A percentile compares a stretch with the other conserved stretches of the same genome.
Evolutionary conservation across 495 filamentous ascomycete species (phyloP).

Genomic region (Penicillium pulvis): DNA sequence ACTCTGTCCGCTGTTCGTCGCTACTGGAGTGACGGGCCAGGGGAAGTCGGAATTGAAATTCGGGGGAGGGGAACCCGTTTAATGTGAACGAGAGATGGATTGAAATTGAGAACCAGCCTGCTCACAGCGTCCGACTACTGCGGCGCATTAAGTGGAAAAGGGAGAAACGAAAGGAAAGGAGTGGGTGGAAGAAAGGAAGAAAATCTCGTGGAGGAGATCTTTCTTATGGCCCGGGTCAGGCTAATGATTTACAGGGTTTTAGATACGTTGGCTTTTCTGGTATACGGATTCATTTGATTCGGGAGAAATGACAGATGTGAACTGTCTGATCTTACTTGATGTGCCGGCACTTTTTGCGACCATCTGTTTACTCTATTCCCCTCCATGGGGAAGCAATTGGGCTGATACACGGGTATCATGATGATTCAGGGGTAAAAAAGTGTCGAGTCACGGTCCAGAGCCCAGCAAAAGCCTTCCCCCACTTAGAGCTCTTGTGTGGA

Average conservation of each 20-base stretch:
- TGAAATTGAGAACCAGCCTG: conserved; percentile 39
- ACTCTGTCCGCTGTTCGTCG: conserved; percentile 13
- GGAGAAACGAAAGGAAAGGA: conserved; percentile 24
- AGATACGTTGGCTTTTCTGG: neutral
- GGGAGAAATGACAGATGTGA: neutral
- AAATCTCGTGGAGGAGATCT: conserved; percentile 13
- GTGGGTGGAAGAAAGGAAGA: conserved; percentile 20
- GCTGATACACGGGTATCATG: neutral
- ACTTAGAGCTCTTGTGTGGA: conserved; percentile 26
- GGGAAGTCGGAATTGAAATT: conserved; percentile 27
- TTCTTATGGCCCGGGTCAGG: neutral
- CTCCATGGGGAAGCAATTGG: neutral
- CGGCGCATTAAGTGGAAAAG: conserved; percentile 36
- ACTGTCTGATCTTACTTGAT: neutral
- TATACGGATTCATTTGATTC: neutral
- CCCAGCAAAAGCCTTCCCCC: conserved; percentile 16
- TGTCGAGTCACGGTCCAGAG: conserved; percentile 17
- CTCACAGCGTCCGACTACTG: conserved; percentile 46
- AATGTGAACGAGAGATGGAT: neutral
- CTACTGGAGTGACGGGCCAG: conserved; percentile 24
- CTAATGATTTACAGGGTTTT: neutral
- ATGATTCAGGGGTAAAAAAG: conserved; percentile 34
- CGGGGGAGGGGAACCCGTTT: conserved; percentile 5
- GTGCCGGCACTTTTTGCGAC: neutral
- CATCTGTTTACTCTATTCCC: neutral